phyloP scores from a whole-genome alignment of 345 rosid genomes.

The Citrus maxima region DNA sequence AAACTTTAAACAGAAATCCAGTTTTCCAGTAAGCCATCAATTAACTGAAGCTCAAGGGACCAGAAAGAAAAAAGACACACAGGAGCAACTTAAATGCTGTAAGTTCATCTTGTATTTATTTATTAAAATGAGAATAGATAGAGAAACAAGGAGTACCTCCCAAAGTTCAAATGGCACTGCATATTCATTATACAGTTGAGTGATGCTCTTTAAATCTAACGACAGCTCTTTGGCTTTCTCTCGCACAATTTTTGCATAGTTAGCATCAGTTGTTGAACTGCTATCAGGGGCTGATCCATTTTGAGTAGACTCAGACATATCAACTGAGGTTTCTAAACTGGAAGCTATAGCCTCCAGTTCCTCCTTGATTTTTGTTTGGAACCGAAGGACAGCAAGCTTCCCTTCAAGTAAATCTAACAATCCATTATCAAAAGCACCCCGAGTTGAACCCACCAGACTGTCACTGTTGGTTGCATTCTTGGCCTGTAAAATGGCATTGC shows the following conservation, averaged over 20 bases:
- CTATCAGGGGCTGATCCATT: constrained; percentile 45
- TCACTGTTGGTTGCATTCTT: constrained; percentile 73
- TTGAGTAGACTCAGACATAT: constrained; percentile 51
- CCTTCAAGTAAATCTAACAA: constrained; percentile 96
- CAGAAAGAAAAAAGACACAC: not conserved
- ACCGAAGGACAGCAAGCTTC: constrained; percentile 82
- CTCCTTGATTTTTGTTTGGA: constrained; percentile 87
- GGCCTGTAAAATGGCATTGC: constrained; percentile 95
- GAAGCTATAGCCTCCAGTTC: constrained; percentile 74
- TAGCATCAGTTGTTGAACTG: constrained; percentile 35
- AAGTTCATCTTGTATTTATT: not conserved
- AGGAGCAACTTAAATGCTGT: not conserved
- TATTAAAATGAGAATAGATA: constrained; percentile 11
- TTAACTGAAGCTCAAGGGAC: not conserved
- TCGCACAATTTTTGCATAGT: constrained; percentile 47
- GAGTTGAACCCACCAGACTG: constrained; percentile 50
- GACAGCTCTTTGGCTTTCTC: constrained; percentile 93
- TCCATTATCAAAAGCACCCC: constrained; percentile 61
- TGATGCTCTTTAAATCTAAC: constrained; percentile 84
- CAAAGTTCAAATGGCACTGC: constrained; percentile 97
- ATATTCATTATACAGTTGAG: constrained; percentile 92
- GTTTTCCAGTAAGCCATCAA: not conserved
- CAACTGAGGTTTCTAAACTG: constrained; percentile 45
- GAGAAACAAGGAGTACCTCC: constrained; percentile 60
- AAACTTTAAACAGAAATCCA: not conserved